Evolutionary conservation across 768 basidiomycete genomes (phyloP).

Genomic region (Dentipellis fragilis): DNA sequence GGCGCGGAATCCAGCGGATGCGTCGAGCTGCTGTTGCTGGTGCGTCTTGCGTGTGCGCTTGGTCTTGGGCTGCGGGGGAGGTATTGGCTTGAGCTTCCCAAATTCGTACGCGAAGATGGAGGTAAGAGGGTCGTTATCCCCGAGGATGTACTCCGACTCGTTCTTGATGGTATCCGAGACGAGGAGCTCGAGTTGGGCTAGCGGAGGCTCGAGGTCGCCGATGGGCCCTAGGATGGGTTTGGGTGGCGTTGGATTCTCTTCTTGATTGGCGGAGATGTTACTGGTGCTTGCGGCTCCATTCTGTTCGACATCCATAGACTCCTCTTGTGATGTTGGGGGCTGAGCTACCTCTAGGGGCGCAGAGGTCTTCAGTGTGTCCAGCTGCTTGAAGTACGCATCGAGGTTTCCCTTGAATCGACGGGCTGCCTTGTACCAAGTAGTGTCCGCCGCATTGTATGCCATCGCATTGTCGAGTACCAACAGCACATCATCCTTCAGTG

Average conservation of each 20-base stretch:
- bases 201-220: constrained; percentile 70
- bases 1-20: constrained; percentile 35
- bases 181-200: constrained; percentile 47
- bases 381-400: constrained; percentile 31
- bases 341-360: constrained; percentile 5
- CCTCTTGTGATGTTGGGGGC: neutral
- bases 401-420: constrained; percentile 42
- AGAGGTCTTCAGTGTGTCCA: constrained; percentile 22
- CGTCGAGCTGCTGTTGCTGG: constrained; percentile 21
- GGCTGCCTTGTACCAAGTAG: constrained; percentile 61
- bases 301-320: no score
- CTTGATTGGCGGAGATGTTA: neutral
- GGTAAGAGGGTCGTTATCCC: constrained; percentile 41
- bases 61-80: constrained; percentile 37
- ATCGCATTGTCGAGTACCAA: constrained; percentile 83
- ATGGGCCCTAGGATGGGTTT: constrained; percentile 17
- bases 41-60: neutral
- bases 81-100: constrained; percentile 48
- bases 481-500: constrained; percentile 77
- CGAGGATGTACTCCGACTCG: constrained; percentile 43
- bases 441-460: constrained; percentile 74
- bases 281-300: neutral
- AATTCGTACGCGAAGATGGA: constrained; percentile 65
- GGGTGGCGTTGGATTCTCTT: neutral
- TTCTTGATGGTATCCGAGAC: constrained; percentile 44